Evolutionary conservation across 2,329 filamentous ascomycete genomes (phyloP).

Genomic region (Seiridium unicorne): DNA sequence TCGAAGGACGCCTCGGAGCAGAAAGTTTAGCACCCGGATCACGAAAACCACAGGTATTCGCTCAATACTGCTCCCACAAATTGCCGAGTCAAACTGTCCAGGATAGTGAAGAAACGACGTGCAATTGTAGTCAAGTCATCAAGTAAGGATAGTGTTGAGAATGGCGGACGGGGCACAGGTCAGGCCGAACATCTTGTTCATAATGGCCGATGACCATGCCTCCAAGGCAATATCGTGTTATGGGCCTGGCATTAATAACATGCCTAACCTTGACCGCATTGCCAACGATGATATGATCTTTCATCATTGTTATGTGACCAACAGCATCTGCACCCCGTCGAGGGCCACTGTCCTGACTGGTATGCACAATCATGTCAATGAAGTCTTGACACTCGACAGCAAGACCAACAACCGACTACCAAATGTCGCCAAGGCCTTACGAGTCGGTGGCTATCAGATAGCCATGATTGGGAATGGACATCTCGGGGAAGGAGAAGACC

Average conservation of each 20-base stretch:
- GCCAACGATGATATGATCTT: conserved; percentile 49
- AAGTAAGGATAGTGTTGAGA: too few species aligned
- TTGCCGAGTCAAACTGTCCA: too few species aligned
- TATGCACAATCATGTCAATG: conserved; percentile 52
- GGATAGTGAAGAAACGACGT: too few species aligned
- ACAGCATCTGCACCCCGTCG: conserved; percentile 51
- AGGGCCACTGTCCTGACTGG: conserved; percentile 48
- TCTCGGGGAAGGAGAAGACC: conserved; percentile 43
- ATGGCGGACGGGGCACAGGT: too few species aligned
- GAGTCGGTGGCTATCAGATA: conserved; percentile 44
- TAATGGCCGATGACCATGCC: conserved; percentile 55
- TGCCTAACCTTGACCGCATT: conserved; percentile 49
- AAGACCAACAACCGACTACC: conserved; percentile 49
- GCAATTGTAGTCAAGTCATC: too few species aligned
- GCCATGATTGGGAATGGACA: conserved; percentile 55
- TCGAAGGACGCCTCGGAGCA: too few species aligned
- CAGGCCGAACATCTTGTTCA: conserved; percentile 43
- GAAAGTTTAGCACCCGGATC: too few species aligned
- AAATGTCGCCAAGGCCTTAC: conserved; percentile 50
- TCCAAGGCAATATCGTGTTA: conserved; percentile 47
- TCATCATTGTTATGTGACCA: conserved; percentile 54
- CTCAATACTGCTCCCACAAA: too few species aligned
- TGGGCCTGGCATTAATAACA: conserved; percentile 49
- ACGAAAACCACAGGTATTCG: too few species aligned
- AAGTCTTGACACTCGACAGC: conserved; percentile 46